These are phyloP conservation scores for Aspergillus aculeatinus DNA, from an alignment of 2,329 filamentous ascomycete genomes.

Conservation along the genomic window DNA sequence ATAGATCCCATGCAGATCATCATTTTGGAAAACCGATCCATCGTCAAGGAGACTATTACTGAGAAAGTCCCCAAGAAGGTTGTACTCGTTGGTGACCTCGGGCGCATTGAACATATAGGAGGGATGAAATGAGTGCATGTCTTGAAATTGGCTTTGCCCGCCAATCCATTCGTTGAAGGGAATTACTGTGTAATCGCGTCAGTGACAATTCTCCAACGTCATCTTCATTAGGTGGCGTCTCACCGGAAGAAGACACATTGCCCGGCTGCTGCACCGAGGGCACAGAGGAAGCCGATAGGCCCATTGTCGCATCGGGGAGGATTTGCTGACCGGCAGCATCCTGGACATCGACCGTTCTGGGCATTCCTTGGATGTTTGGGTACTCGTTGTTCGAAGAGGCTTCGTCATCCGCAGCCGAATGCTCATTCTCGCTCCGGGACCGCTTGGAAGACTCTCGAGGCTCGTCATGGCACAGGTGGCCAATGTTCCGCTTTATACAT, in stretches of 20 bases:
- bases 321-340: constrained; percentile 50
- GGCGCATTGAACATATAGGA: constrained; percentile 94
- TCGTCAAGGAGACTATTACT: constrained; percentile 90
- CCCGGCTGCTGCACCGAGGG: constrained; percentile 64
- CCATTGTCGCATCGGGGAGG: constrained; percentile 41
- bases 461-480: constrained; percentile 97
- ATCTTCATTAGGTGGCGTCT: constrained; percentile 49
- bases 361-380: constrained; percentile 46
- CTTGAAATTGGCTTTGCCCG: constrained; percentile 80
- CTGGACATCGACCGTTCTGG: constrained; percentile 58
- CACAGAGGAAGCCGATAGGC: constrained; percentile 51
- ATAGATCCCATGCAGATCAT: constrained; percentile 64
- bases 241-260: constrained; percentile 66
- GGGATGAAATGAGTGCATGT: constrained; percentile 90
- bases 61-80: constrained; percentile 92
- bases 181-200: constrained; percentile 57
- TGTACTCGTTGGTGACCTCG: constrained; percentile 95
- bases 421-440: constrained; percentile 64
- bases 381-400: constrained; percentile 47
- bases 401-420: constrained; percentile 62
- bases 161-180: constrained; percentile 81
- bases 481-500: constrained; percentile 98
- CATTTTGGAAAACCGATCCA: constrained; percentile 64
- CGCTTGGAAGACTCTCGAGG: constrained; percentile 86
- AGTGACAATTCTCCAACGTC: constrained; percentile 20